phyloP scores from a whole-genome alignment of 176 grass and related monocot genomes.

The Puya raimondii region DNA sequence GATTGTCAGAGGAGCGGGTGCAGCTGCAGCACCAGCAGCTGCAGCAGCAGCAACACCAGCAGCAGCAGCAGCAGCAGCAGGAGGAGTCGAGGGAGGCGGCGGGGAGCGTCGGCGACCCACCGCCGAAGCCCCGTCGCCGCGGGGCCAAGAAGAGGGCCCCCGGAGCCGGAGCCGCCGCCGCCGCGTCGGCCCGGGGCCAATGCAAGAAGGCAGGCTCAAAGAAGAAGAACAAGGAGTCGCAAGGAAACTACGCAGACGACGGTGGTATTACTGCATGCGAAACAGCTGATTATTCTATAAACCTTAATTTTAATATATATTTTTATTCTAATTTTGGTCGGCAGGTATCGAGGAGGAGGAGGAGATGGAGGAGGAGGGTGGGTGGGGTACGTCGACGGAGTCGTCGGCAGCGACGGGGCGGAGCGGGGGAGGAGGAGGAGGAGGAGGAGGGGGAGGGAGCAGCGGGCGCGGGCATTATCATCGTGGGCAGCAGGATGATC shows the following conservation, averaged over 20 bases:
- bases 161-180: background rate
- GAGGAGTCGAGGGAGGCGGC: slow-evolving; percentile 24
- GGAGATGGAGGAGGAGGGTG: slow-evolving; percentile 37
- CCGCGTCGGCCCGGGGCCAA: background rate
- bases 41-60: slow-evolving; percentile 30
- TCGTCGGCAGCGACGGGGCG: too few relatives aligned
- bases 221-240: background rate
- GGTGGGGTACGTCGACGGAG: too few relatives aligned
- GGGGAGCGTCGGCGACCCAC: slow-evolving; percentile 10
- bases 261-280: background rate
- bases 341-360: slow-evolving; percentile 18
- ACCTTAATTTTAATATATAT: too few relatives aligned
- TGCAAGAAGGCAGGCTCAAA: background rate
- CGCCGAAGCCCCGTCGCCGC: background rate
- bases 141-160: background rate
- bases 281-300: too few relatives aligned
- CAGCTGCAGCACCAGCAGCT: slow-evolving; percentile 32
- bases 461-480: background rate
- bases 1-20: slow-evolving; percentile 27
- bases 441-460: slow-evolving; percentile 30
- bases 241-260: background rate
- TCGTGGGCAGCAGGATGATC: slow-evolving; percentile 6
- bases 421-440: slow-evolving; percentile 1
- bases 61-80: slow-evolving; percentile 30
- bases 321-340: too few relatives aligned